These are phyloP conservation scores for Medicago truncatula DNA, from an alignment of 306 rosid genomes.

Conservation along the genomic window MtrunA17r5.0-ANR NC_053042.1:28609501-28610000, in stretches of 20 bases:
- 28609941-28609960: too few species aligned
- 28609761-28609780: conserved; percentile 29
- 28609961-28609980: too few species aligned
- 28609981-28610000: conserved; percentile 79
- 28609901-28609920: too few species aligned
- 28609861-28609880: conserved; percentile 42
- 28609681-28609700: conserved; percentile 54
- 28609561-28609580: too few species aligned
- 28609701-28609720: conserved; percentile 47
- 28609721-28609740: conserved; percentile 44
- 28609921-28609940: too few species aligned
- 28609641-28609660: background rate
- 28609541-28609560: too few species aligned
- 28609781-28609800: conserved; percentile 38
- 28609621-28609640: too few species aligned
- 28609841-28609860: conserved; percentile 44
- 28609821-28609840: conserved; percentile 35
- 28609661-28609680: conserved; percentile 56
- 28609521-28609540: too few species aligned
- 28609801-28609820: conserved; percentile 48
- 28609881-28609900: too few species aligned
- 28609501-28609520: too few species aligned
- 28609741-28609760: conserved; percentile 37
- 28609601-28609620: too few species aligned
- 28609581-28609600: too few species aligned